Base-by-base conservation (phyloP, 139 green algal genomes). In the Prasinococcaceae sp. region DNA sequence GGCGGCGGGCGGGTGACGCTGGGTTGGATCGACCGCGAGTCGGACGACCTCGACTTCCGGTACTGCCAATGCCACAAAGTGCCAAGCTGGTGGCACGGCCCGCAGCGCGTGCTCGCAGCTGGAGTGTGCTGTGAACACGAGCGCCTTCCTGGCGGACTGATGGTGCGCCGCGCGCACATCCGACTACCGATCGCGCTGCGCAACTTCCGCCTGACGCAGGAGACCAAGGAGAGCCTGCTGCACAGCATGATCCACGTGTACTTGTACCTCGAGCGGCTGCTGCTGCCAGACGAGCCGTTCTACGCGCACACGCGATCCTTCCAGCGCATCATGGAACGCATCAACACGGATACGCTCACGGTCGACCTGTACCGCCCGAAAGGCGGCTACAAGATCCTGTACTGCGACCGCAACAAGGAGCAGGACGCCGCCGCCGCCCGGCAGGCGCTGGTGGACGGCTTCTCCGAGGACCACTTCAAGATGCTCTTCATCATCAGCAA, bases 11-110 rank as follows among this genome's bases (percentile, higher is more conserved):
- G n/a, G n/a, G 24, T 49, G 12, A 59, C 51, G 23, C 49, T 49
- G 16, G 22, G 12, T 5, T 59, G 51, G 51, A 36, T 50, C 36
- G 4, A 30, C 14, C 19, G 19, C 22, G 23, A 46, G 26, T 30
- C 9, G 32, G 22, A 50, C 24, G 37, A 59, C 20, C 9, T n/a
- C 5, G 27, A 41, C 20, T 59, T 59, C 29, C 38, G 39, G 12
- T 59, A 59, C 37, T 59, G 51, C 37, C 39, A 50, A 19, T 59
- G 51, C 37, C 27, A 8, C 23, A 26, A 26, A 4, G 37, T 59
- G 20, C 51, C 51, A 8, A 24, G 17, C 20, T 59, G 51, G 51
- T 59, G 51, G 51, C 51, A 59, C 37, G 51, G 51, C 37, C 38
- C 33, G 24, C 26, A 22, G 10, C 26, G 25, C 9, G 14, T 50